A percentile compares a stretch with the other conserved stretches of the same genome.
These are phyloP conservation scores for Annulohypoxylon maeteangense DNA, from an alignment of 495 filamentous ascomycete species.

Conservation along the genomic window DNA sequence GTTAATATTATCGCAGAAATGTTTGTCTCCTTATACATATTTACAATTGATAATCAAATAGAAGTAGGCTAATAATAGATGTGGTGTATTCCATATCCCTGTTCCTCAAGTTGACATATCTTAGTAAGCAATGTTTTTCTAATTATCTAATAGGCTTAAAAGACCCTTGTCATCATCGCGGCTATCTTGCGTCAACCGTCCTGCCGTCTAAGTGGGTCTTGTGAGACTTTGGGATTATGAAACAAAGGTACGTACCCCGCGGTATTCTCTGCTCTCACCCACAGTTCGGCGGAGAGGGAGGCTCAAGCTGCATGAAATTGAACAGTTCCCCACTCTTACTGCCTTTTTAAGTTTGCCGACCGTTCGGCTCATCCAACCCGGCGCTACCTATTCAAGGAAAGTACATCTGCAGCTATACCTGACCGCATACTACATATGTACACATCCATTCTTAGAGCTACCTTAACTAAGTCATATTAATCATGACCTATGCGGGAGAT, in stretches of 20 bases:
- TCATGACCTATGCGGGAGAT: neutral
- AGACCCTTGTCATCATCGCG: slow-evolving; percentile 34
- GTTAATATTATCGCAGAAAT: neutral
- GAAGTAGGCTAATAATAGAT: slow-evolving; percentile 7
- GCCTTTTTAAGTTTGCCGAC: slow-evolving; percentile 45
- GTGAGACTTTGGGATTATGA: slow-evolving; percentile 26
- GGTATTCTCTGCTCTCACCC: slow-evolving; percentile 25
- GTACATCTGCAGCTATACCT: slow-evolving; percentile 41
- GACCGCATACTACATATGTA: slow-evolving; percentile 30
- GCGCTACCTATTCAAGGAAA: slow-evolving; percentile 36
- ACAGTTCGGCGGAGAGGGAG: slow-evolving; percentile 33
- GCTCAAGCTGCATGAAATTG: slow-evolving; percentile 47
- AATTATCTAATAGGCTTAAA: slow-evolving; percentile 7
- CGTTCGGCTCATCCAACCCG: slow-evolving; percentile 44
- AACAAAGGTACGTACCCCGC: slow-evolving; percentile 43
- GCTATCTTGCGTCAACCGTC: slow-evolving; percentile 45
- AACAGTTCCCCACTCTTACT: slow-evolving; percentile 38
- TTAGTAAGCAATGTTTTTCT: slow-evolving; percentile 25
- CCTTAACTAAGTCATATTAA: slow-evolving; percentile 7
- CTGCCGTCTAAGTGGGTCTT: slow-evolving; percentile 28
- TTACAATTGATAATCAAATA: neutral
- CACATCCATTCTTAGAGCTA: slow-evolving; percentile 2
- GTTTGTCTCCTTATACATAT: neutral
- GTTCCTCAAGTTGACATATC: slow-evolving; percentile 10
- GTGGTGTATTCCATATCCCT: slow-evolving; percentile 12